Conservation (phyloP, 345 rosid genomes). For the Eutrema heterophyllum region DNA sequence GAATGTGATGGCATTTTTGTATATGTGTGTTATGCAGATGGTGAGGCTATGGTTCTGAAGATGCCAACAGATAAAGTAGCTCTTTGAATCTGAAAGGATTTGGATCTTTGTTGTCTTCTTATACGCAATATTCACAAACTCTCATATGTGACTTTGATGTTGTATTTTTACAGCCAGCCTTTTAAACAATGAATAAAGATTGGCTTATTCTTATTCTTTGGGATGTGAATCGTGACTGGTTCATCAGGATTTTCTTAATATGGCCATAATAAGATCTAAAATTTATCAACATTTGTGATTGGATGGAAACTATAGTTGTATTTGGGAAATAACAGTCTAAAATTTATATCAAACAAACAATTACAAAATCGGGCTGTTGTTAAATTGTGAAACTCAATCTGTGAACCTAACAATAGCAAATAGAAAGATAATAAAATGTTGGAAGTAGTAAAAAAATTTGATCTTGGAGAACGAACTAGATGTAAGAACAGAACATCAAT, state of each 20-base stretch:
- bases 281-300: neutral
- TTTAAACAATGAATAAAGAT: slow-evolving; percentile 11
- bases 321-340: too few species aligned
- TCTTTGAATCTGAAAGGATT: neutral
- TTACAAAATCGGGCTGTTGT: too few species aligned
- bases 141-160: neutral
- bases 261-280: neutral
- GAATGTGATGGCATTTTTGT: neutral
- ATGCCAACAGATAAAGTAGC: slow-evolving; percentile 29
- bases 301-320: neutral
- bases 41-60: slow-evolving; percentile 23
- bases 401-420: too few species aligned
- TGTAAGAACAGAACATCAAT: too few species aligned
- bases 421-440: too few species aligned
- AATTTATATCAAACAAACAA: too few species aligned
- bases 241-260: too few species aligned
- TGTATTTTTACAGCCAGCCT: slow-evolving; percentile 13
- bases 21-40: slow-evolving; percentile 10
- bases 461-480: too few species aligned
- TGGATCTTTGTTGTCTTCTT: neutral
- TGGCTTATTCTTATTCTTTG: neutral
- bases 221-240: neutral
- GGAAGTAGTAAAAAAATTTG: too few species aligned
- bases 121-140: slow-evolving; percentile 2
- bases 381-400: too few species aligned